A percentile compares a stretch with the other conserved stretches of the same genome.
Evolutionary conservation across 1,284 basidiomycete genomes (phyloP).

Genomic region (Leccinum pallidistipes): DNA sequence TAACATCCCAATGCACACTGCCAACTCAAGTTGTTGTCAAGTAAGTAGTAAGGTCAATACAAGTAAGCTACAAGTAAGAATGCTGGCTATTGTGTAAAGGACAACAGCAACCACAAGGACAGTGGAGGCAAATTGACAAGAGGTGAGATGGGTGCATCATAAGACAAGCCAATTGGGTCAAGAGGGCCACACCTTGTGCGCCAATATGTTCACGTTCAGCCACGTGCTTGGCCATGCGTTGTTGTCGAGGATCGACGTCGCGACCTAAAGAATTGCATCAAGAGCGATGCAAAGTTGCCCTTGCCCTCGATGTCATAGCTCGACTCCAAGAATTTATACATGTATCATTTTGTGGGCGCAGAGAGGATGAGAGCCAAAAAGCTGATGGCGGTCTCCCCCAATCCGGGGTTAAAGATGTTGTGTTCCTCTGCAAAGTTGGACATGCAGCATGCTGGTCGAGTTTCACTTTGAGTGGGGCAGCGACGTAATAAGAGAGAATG

Average conservation of each 20-base stretch:
- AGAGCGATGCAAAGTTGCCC: constrained; percentile 55
- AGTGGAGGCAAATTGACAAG: too few species aligned
- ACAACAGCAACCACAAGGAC: too few species aligned
- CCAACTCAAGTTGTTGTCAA: too few species aligned
- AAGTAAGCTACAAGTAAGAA: too few species aligned
- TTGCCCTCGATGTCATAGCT: constrained; percentile 85
- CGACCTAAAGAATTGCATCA: too few species aligned
- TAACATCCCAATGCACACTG: too few species aligned
- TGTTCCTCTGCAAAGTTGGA: constrained; percentile 43
- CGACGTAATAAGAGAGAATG: constrained; percentile 81
- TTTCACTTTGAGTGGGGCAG: constrained; percentile 55
- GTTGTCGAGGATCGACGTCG: too few species aligned
- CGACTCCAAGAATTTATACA: constrained; percentile 78
- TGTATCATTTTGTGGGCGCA: constrained; percentile 55
- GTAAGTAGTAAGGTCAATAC: too few species aligned
- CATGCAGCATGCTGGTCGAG: constrained; percentile 37
- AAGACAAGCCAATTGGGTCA: too few species aligned
- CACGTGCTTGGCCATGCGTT: constrained; percentile 87
- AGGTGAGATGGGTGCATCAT: too few species aligned
- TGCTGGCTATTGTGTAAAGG: too few species aligned
- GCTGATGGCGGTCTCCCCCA: constrained; percentile 87
- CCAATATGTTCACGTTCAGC: constrained; percentile 91
- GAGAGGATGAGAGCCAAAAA: constrained; percentile 83
- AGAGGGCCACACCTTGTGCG: constrained; percentile 64
- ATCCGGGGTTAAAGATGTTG: constrained; percentile 69